Evolutionary conservation across 192 early-diverging fungal genomes (phyloP).

Genomic region (Backusella macrospora): DNA sequence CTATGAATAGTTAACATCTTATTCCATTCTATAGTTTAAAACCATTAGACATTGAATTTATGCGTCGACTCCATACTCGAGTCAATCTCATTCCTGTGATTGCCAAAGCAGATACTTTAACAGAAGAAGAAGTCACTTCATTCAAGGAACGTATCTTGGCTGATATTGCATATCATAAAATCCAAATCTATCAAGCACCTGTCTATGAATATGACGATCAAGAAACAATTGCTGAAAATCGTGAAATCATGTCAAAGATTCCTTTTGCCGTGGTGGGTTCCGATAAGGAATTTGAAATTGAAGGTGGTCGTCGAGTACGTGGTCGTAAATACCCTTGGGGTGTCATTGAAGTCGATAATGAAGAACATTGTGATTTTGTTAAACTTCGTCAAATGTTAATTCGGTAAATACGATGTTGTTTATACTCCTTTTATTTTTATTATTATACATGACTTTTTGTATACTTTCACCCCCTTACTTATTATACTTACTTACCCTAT

Average conservation of each 20-base stretch:
- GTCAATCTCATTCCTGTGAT: conserved; percentile 90
- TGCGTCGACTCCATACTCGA: conserved; percentile 87
- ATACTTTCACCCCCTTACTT: neutral
- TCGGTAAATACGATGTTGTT: conserved; percentile 41
- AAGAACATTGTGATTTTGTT: conserved; percentile 95
- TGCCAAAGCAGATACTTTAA: conserved; percentile 92
- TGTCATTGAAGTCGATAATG: conserved; percentile 96
- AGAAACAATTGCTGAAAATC: conserved; percentile 79
- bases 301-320: conserved; percentile 83
- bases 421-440: neutral
- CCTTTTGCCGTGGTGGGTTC: conserved; percentile 96
- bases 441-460: neutral
- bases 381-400: conserved; percentile 91
- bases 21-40: conserved; percentile 56
- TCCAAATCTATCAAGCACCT: conserved; percentile 85
- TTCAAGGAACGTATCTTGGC: conserved; percentile 89
- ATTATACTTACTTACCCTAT: neutral
- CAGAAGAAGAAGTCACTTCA: conserved; percentile 71
- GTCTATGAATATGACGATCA: conserved; percentile 83
- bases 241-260: conserved; percentile 87
- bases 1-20: too few species aligned
- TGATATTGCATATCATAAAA: conserved; percentile 81
- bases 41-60: conserved; percentile 94
- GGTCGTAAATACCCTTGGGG: conserved; percentile 94
- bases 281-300: conserved; percentile 80